Evolutionary conservation across 129 eudicot genomes (phyloP), one percentile per base, ranked within the genome.

Genomic region (Tanacetum coccineum): DNA sequence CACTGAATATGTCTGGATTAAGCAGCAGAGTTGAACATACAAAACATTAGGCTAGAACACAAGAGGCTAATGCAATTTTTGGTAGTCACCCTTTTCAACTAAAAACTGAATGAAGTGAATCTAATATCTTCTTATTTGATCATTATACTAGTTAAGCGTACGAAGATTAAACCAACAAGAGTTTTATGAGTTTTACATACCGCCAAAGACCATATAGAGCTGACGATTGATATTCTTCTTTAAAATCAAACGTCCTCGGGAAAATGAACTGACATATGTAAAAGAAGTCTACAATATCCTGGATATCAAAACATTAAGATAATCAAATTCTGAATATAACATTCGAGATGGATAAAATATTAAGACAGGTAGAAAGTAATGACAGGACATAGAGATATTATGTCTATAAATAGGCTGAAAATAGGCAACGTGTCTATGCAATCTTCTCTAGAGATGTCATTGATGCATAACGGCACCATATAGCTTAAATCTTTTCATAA

Each of bases 101-200:
- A 25, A 25, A 55, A 47, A 11, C 50, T 18, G 22, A 58, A 26
- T 19, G 28, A 20, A 4, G 39, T 5, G 62, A 68, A 17, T 13
- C 10, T 60, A 52, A 12, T 20, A 50, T 45, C 47, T 51, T 48
- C 62, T 64, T 65, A 56, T 48, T 77, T 32, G 64, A 76, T 59
- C 13, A 40, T 63, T 52, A 54, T 48, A 71, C 63, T 36, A 62
- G 30, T 9, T 76, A 59, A 71, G 55, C 15, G 30, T 50, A 36
- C 25, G 15, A 50, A 28, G 40, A 48, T 76, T 76, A 32, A 52
- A 44, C 28, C 44, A 58, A 57, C 32, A 36, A 21, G 1, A 6
- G 14, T 56, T 56, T 55, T 56, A 69, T 51, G 53, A 21, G 48
- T 70, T 74, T 49, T 68, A 51, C 74, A 48, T 81, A 67, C 78